Evolutionary conservation across 306 rosid species (phyloP).

Genomic region (Betula pendula): DNA sequence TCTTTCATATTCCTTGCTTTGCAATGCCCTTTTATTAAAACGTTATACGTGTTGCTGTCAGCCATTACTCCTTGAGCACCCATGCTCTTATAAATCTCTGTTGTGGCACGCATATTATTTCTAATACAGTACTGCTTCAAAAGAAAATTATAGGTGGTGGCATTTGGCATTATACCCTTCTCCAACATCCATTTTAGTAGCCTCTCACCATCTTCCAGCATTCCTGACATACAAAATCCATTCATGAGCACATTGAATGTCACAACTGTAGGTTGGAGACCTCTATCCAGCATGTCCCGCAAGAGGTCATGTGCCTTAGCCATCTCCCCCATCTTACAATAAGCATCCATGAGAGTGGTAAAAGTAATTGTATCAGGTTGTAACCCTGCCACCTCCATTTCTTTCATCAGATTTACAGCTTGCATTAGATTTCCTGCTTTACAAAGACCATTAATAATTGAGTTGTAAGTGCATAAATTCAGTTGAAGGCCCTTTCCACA

Average conservation of each 20-base stretch:
- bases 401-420: slow-evolving; percentile 64
- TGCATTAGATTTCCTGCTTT: slow-evolving; percentile 68
- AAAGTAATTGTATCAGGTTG: slow-evolving; percentile 75
- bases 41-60: slow-evolving; percentile 70
- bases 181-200: slow-evolving; percentile 80
- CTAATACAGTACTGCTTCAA: slow-evolving; percentile 84
- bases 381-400: slow-evolving; percentile 73
- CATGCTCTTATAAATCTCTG: slow-evolving; percentile 66
- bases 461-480: slow-evolving; percentile 73
- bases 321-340: slow-evolving; percentile 76
- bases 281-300: slow-evolving; percentile 62
- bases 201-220: slow-evolving; percentile 80
- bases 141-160: slow-evolving; percentile 75
- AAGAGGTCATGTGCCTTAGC: slow-evolving; percentile 65
- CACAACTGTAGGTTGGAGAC: slow-evolving; percentile 79
- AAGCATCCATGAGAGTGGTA: slow-evolving; percentile 86
- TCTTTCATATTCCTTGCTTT: slow-evolving; percentile 86
- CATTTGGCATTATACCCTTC: slow-evolving; percentile 71
- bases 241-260: slow-evolving; percentile 91
- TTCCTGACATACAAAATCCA: slow-evolving; percentile 81
- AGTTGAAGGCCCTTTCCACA: slow-evolving; percentile 70
- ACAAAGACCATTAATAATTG: slow-evolving; percentile 78
- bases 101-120: slow-evolving; percentile 61
- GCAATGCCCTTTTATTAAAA: slow-evolving; percentile 83
- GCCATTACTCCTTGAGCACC: slow-evolving; percentile 61